Base-by-base conservation (phyloP, 352 stramenopile species). In the Phytopythium litorale region DNA sequence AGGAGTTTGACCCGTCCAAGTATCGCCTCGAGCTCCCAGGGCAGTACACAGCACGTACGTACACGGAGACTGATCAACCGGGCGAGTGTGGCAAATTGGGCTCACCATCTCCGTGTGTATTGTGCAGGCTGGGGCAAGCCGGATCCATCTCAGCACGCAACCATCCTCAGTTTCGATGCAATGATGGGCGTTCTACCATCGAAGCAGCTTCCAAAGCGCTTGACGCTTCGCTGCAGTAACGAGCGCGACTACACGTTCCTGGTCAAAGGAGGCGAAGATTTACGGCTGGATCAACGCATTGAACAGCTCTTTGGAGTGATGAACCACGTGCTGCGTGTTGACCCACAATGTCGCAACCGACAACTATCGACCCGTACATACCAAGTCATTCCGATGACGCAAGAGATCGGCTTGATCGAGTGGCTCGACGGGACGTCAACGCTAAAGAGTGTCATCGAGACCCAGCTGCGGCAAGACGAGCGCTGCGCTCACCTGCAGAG, bases 241-340 rank as follows among this genome's bases (percentile, higher is more conserved):
- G 84, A 92, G 52, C 79, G 76, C 38, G 78, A 91, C 52, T 89
- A 95, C 64, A 91, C 84, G 6, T 96, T 94, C 48, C 72, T 96
- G 9, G 85, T 98, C 2, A 98, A 98, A 64, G 91, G 89, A 28
- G 92, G 91, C 3, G 92, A 98, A 72, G 92, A 98, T 54, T 66
- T 97, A 57, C 85, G 92, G 7, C 76, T 97, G 56, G 92, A 98
- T 66, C 83, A 97, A 62, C 85, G 92, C 54, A 97, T 98, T 55
- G 87, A 97, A 62, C 89, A 97, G 61, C 68, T 98, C 5, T 98
- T 97, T 71, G 82, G 83, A 23, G 79, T 96, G 25, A 97, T 98
- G 86, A 98, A 97, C 63, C 76, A 88, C 52, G 87, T 97, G 52
- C 74, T 98, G 16, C 61, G 77, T 25, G 70, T 73, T 40, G 70